These are phyloP conservation scores for Hericium erinaceus DNA, from an alignment of 768 basidiomycete species.

Conservation along the genomic window DNA sequence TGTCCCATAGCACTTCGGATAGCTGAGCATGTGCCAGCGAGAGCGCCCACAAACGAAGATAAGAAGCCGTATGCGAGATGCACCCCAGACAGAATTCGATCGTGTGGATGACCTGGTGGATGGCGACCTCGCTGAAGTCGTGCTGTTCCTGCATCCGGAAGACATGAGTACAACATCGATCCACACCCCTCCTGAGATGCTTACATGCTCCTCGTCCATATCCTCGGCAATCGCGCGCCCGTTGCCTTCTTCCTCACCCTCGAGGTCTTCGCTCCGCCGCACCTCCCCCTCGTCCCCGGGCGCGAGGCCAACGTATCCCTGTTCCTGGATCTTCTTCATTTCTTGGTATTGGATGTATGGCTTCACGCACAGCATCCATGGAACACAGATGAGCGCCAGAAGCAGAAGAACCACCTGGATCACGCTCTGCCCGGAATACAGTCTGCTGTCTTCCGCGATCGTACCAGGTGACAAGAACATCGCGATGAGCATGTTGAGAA, in stretches of 20 bases:
- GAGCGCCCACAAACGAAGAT: constrained; percentile 92
- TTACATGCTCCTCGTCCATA: constrained; percentile 64
- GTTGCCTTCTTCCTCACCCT: constrained; percentile 76
- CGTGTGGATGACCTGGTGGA: constrained; percentile 97
- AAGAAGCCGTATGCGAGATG: constrained; percentile 94
- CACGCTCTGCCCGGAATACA: constrained; percentile 82
- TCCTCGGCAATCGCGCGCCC: constrained; percentile 67
- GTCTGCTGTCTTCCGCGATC: constrained; percentile 51
- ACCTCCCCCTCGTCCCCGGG: constrained; percentile 28
- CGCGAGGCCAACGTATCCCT: constrained; percentile 73
- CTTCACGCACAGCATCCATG: constrained; percentile 88
- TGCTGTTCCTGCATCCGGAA: constrained; percentile 53
- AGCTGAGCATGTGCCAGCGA: constrained; percentile 97
- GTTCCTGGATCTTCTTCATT: constrained; percentile 69
- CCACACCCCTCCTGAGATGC: constrained; percentile 22
- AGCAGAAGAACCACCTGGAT: constrained; percentile 75
- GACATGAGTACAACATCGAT: constrained; percentile 7
- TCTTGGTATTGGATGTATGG: constrained; percentile 91
- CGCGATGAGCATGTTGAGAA: constrained; percentile 90
- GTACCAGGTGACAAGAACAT: constrained; percentile 93
- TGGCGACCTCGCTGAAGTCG: constrained; percentile 89
- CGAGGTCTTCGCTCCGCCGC: constrained; percentile 52
- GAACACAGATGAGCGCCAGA: constrained; percentile 80
- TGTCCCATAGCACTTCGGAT: constrained; percentile 86
- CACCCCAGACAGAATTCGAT: constrained; percentile 99